phyloP scores from a whole-genome alignment of 1,139 yeast genomes.

The Candida sanyaensis region DNA sequence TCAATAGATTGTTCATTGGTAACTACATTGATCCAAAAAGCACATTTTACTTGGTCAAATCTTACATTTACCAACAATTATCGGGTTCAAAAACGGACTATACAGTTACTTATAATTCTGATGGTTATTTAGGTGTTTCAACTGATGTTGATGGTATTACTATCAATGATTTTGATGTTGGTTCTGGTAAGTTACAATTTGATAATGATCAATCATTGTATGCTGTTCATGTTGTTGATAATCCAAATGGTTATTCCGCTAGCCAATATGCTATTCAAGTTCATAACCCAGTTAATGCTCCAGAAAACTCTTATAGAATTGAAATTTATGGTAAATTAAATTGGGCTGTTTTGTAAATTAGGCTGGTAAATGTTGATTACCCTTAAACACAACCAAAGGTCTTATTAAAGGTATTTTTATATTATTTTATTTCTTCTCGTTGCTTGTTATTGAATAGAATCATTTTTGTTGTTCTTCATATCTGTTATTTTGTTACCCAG shows the following conservation, averaged over 20 bases:
- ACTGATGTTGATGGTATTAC: slow-evolving; percentile 4
- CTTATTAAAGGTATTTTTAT: too few species aligned
- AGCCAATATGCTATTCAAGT: slow-evolving; percentile 5
- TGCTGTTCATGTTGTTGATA: slow-evolving; percentile 5
- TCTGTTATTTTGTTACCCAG: neutral
- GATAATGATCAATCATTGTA: slow-evolving; percentile 1
- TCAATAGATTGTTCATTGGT: slow-evolving; percentile 1
- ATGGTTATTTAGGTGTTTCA: slow-evolving; percentile 3
- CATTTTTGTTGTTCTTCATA: too few species aligned
- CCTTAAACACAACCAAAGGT: too few species aligned
- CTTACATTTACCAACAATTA: neutral
- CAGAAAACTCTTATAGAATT: slow-evolving; percentile 1
- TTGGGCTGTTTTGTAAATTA: slow-evolving; percentile 5
- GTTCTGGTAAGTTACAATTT: neutral
- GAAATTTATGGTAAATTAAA: neutral
- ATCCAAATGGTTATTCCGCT: slow-evolving; percentile 1
- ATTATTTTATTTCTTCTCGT: neutral
- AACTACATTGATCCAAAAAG: slow-evolving; percentile 1
- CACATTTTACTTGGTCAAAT: neutral
- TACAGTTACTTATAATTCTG: neutral
- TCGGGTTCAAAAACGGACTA: neutral
- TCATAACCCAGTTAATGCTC: neutral
- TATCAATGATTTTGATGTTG: neutral
- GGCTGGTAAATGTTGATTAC: too few species aligned
- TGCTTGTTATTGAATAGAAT: too few species aligned